phyloP scores from a whole-genome alignment of 805 yeast genomes.

The Wickerhamiella hasegawae region DNA sequence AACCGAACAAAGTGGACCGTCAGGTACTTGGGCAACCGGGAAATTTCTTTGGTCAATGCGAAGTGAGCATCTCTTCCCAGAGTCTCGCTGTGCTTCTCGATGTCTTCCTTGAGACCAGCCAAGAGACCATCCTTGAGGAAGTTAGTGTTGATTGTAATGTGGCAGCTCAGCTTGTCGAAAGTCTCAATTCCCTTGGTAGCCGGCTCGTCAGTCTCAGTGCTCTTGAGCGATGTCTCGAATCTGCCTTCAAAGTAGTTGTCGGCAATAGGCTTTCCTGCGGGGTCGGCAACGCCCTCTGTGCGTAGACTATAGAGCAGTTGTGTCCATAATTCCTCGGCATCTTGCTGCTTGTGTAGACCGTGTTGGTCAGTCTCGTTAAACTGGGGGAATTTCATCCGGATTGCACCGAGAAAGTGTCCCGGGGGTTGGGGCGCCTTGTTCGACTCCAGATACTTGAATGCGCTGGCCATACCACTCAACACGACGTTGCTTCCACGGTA shows the following conservation, averaged over 20 bases:
- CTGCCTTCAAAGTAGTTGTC: slow-evolving; percentile 47
- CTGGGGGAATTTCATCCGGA: slow-evolving; percentile 63
- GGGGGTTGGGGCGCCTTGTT: slow-evolving; percentile 38
- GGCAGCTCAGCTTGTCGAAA: slow-evolving; percentile 70
- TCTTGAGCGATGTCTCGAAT: slow-evolving; percentile 46
- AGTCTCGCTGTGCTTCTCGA: slow-evolving; percentile 61
- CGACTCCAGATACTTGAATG: slow-evolving; percentile 18
- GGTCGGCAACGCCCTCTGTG: slow-evolving; percentile 21
- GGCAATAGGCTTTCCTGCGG: background rate
- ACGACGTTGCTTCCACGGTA: slow-evolving; percentile 24
- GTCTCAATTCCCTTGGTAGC: slow-evolving; percentile 39
- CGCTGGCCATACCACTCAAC: slow-evolving; percentile 19
- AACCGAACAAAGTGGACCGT: slow-evolving; percentile 89
- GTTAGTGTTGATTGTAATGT: slow-evolving; percentile 71
- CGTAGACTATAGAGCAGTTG: slow-evolving; percentile 44
- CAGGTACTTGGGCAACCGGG: slow-evolving; percentile 70
- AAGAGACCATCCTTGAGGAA: slow-evolving; percentile 74
- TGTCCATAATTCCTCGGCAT: slow-evolving; percentile 92
- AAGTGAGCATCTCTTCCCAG: slow-evolving; percentile 59
- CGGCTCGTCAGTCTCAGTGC: slow-evolving; percentile 31
- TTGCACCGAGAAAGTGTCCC: slow-evolving; percentile 34
- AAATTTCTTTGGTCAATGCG: slow-evolving; percentile 40
- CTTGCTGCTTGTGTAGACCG: slow-evolving; percentile 85
- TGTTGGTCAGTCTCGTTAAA: slow-evolving; percentile 55
- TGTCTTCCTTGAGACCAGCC: slow-evolving; percentile 54